Evolutionary conservation across 2,329 filamentous ascomycete genomes (phyloP).

Genomic region (Aspergillus ustus): DNA sequence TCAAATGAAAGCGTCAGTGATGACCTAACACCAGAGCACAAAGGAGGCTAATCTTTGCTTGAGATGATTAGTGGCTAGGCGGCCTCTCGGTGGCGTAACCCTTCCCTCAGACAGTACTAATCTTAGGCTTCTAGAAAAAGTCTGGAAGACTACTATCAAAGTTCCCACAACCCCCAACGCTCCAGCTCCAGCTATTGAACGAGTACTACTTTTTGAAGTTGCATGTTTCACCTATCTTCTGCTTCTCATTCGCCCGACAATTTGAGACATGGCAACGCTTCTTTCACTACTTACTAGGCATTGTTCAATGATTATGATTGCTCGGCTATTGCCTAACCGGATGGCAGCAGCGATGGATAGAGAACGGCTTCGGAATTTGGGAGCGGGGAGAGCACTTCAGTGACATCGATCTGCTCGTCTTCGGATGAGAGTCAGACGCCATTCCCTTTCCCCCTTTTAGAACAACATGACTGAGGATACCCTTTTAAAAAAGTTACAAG

Average conservation of each 20-base stretch:
- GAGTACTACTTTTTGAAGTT: neutral
- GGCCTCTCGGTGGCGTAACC: constrained; percentile 19
- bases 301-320: neutral
- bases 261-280: neutral
- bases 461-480: too few relatives aligned
- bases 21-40: constrained; percentile 7
- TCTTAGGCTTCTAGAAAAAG: constrained; percentile 40
- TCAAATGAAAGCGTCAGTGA: constrained; percentile 10
- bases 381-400: constrained; percentile 6
- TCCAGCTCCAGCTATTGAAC: neutral
- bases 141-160: constrained; percentile 36
- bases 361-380: constrained; percentile 15
- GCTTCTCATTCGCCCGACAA: neutral
- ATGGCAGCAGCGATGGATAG: constrained; percentile 24
- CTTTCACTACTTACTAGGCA: neutral
- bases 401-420: constrained; percentile 26
- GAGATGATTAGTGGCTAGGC: neutral
- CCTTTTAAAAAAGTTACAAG: neutral
- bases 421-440: neutral
- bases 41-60: neutral
- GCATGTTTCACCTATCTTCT: constrained; percentile 11
- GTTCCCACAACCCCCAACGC: constrained; percentile 25
- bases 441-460: neutral
- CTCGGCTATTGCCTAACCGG: neutral
- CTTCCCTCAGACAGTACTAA: constrained; percentile 7